A percentile compares a stretch with the other conserved stretches of the same genome.
These are phyloP conservation scores for Lactifluus subvellereus DNA, from an alignment of 768 basidiomycete species.

Conservation along the genomic window DNA sequence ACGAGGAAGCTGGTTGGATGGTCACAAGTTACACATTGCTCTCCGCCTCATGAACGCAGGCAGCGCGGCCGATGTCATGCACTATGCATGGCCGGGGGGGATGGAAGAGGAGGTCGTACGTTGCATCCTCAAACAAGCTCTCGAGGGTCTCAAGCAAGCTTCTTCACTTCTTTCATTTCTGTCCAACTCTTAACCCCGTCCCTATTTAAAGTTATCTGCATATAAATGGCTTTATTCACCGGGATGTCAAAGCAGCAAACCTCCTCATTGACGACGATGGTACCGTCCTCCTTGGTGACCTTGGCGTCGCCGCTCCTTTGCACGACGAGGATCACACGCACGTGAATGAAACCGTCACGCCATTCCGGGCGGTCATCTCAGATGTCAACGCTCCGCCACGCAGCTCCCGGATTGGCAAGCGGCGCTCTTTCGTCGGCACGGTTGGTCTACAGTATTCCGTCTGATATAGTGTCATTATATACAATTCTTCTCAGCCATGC, in stretches of 20 bases:
- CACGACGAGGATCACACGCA: constrained; percentile 52
- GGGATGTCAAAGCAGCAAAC: constrained; percentile 93
- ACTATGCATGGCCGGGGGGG: constrained; percentile 79
- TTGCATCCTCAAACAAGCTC: constrained; percentile 77
- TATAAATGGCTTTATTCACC: constrained; percentile 84
- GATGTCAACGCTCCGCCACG: constrained; percentile 8
- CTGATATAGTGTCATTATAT: neutral
- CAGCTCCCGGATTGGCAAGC: constrained; percentile 57
- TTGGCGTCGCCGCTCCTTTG: constrained; percentile 86
- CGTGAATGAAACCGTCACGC: neutral
- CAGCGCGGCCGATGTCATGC: constrained; percentile 80
- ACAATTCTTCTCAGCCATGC: constrained; percentile 51
- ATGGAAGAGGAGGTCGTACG: constrained; percentile 87
- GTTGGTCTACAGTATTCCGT: constrained; percentile 35
- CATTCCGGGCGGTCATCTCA: constrained; percentile 31
- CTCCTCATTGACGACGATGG: constrained; percentile 87
- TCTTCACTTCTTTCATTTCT: constrained; percentile 21
- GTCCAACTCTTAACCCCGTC: constrained; percentile 3
- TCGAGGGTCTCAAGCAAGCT: constrained; percentile 79
- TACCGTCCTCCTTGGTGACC: constrained; percentile 84
- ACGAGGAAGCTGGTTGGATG: constrained; percentile 82
- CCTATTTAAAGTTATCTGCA: constrained; percentile 63
- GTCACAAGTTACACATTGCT: constrained; percentile 80
- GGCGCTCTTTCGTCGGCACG: constrained; percentile 91
- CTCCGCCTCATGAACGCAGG: constrained; percentile 87